phyloP scores from a whole-genome alignment of 768 basidiomycete species.

The Pulveroboletus frians region DNA sequence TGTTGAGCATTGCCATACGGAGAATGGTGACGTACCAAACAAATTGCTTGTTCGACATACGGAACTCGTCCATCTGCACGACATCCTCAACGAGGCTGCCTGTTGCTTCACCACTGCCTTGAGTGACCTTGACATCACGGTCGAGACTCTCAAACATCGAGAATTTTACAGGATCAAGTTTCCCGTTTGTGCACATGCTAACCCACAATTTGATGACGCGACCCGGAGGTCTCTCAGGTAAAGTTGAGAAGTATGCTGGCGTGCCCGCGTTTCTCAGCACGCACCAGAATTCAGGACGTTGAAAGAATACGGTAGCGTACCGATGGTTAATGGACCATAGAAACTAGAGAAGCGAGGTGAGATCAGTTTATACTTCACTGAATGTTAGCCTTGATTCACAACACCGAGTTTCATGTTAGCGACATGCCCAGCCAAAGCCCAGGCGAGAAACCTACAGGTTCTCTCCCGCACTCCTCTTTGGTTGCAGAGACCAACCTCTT shows the following conservation, averaged over 20 bases:
- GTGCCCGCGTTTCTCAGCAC: slow-evolving; percentile 4
- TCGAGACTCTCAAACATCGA: slow-evolving; percentile 33
- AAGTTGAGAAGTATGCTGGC: slow-evolving; percentile 20
- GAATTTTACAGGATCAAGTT: slow-evolving; percentile 32
- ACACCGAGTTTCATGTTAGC: slow-evolving; percentile 36
- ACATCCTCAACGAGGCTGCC: slow-evolving; percentile 53
- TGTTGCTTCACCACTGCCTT: slow-evolving; percentile 42
- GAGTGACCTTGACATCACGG: slow-evolving; percentile 35
- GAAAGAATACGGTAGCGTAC: too few relatives aligned
- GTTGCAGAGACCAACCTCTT: slow-evolving; percentile 11
- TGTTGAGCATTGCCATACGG: slow-evolving; percentile 14
- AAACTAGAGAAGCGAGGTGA: slow-evolving; percentile 20
- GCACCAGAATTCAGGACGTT: too few relatives aligned
- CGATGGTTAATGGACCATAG: slow-evolving; percentile 35
- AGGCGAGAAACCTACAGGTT: slow-evolving; percentile 36
- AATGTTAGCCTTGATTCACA: slow-evolving; percentile 46
- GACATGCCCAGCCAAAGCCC: background rate
- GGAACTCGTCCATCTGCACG: slow-evolving; percentile 70
- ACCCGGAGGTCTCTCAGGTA: slow-evolving; percentile 45
- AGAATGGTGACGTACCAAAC: slow-evolving; percentile 43
- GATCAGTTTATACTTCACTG: background rate
- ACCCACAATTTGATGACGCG: slow-evolving; percentile 31
- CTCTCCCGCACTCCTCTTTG: slow-evolving; percentile 40
- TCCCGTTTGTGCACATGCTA: slow-evolving; percentile 30
- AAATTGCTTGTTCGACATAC: slow-evolving; percentile 50